Evolutionary conservation across 768 basidiomycete genomes (phyloP).

Genomic region (Xerocomus brunneocitrinus): DNA sequence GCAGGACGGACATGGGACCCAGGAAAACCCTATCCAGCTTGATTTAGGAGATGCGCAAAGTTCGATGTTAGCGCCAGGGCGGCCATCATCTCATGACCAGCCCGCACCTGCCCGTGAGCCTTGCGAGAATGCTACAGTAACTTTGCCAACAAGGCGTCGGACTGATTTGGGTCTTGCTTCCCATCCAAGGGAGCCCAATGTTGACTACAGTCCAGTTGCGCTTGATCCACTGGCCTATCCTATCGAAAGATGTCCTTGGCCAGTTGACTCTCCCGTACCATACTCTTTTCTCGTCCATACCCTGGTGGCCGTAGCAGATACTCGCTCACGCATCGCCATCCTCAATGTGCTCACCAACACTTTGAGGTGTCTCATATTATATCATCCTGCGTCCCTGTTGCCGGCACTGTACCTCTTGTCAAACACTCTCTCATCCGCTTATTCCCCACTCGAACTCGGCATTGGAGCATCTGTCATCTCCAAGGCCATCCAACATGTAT

Average conservation of each 20-base stretch:
- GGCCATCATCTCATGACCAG: constrained; percentile 14
- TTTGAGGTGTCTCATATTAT: constrained; percentile 59
- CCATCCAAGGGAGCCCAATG: constrained; percentile 23
- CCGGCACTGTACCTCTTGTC: constrained; percentile 80
- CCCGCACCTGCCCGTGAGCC: constrained; percentile 5
- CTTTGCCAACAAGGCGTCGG: constrained; percentile 3
- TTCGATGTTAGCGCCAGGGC: constrained; percentile 4
- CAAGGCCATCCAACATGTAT: constrained; percentile 67
- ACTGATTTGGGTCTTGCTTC: constrained; percentile 12
- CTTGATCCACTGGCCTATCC: constrained; percentile 49
- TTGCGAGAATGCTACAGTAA: constrained; percentile 8
- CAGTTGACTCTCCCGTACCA: constrained; percentile 39
- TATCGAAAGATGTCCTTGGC: constrained; percentile 42
- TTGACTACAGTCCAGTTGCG: constrained; percentile 29
- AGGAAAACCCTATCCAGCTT: constrained; percentile 22
- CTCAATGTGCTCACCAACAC: constrained; percentile 69
- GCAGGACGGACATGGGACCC: constrained; percentile 24
- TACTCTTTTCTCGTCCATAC: constrained; percentile 70
- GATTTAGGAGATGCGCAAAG: constrained; percentile 16
- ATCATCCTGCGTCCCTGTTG: constrained; percentile 65
- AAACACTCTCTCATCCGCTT: constrained; percentile 74
- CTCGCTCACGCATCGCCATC: constrained; percentile 70
- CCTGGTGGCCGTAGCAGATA: constrained; percentile 55
- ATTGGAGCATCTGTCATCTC: constrained; percentile 65
- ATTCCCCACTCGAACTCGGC: constrained; percentile 65